Evolutionary conservation across 2,329 filamentous ascomycete genomes (phyloP).

Genomic region (Clarireedia paspali): DNA sequence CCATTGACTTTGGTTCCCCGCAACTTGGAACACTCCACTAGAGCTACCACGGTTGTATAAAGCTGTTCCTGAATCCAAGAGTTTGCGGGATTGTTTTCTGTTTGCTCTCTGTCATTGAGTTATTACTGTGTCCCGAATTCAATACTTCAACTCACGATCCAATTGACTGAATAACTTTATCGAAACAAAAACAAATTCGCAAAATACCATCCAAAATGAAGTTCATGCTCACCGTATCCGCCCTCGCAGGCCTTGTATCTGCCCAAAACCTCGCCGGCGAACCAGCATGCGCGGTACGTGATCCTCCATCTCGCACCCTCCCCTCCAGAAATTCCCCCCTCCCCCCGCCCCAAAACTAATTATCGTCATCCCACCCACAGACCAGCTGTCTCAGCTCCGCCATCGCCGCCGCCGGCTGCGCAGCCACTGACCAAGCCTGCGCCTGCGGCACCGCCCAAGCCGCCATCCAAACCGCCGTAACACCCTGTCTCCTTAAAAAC

Average conservation of each 20-base stretch:
- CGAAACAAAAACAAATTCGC: neutral
- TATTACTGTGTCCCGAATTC: too few relatives aligned
- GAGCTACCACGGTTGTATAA: too few relatives aligned
- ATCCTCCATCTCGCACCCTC: neutral
- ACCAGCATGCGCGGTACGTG: constrained; percentile 6
- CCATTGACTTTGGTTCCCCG: too few relatives aligned
- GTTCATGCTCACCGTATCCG: neutral
- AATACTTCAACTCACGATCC: too few relatives aligned
- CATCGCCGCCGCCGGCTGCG: constrained; percentile 33
- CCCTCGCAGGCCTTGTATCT: neutral
- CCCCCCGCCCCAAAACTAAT: neutral
- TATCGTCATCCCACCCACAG: neutral
- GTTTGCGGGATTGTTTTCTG: too few relatives aligned
- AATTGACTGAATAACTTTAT: neutral
- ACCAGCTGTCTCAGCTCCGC: constrained; percentile 30
- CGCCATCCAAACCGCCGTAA: constrained; percentile 29
- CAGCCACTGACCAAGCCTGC: constrained; percentile 32
- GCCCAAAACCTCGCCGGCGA: neutral
- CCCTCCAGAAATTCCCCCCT: neutral
- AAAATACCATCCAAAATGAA: constrained; percentile 2
- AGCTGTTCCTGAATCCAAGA: too few relatives aligned
- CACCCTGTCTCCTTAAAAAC: constrained; percentile 24
- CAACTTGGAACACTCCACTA: too few relatives aligned
- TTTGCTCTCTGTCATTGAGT: too few relatives aligned
- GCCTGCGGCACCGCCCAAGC: constrained; percentile 29